These are phyloP conservation scores for Dissophora ornata DNA, from an alignment of 192 early-diverging fungal species.

Conservation along the genomic window DNA sequence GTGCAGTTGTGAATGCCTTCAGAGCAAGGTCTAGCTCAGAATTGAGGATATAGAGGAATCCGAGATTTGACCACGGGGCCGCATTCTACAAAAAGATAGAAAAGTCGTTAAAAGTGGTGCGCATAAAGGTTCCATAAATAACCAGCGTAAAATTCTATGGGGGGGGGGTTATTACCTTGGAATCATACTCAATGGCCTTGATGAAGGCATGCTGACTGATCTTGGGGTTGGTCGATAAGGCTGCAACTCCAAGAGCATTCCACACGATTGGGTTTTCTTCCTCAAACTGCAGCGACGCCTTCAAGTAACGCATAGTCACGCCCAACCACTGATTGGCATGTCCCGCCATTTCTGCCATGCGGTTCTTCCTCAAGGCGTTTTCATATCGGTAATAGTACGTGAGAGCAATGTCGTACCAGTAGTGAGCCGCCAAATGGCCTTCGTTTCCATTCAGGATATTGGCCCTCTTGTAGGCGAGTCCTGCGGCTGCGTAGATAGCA, in stretches of 20 bases:
- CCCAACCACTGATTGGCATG: slow-evolving; percentile 20
- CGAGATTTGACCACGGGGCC: slow-evolving; percentile 85
- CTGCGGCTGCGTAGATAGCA: slow-evolving; percentile 58
- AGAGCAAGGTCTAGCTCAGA: slow-evolving; percentile 81
- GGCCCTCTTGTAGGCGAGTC: slow-evolving; percentile 64
- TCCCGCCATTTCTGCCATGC: neutral
- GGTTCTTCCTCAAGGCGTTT: slow-evolving; percentile 29
- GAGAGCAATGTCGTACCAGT: slow-evolving; percentile 66
- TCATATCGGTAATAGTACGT: slow-evolving; percentile 56
- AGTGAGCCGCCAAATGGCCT: slow-evolving; percentile 49
- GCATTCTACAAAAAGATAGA: slow-evolving; percentile 62
- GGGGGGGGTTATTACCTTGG: slow-evolving; percentile 60
- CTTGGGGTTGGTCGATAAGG: slow-evolving; percentile 54
- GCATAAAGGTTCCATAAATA: too few species aligned
- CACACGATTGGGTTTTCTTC: slow-evolving; percentile 67
- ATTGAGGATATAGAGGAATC: slow-evolving; percentile 78
- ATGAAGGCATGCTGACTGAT: slow-evolving; percentile 90
- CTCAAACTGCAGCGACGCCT: slow-evolving; percentile 73
- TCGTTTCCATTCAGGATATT: slow-evolving; percentile 58
- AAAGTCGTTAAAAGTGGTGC: too few species aligned
- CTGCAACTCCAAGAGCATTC: slow-evolving; percentile 80
- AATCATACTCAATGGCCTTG: slow-evolving; percentile 75
- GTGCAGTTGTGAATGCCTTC: slow-evolving; percentile 76
- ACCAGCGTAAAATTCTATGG: too few species aligned
- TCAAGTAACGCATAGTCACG: slow-evolving; percentile 59